Evolutionary conservation across 148 eudicot species (phyloP).

Genomic region (Silene conica): DNA sequence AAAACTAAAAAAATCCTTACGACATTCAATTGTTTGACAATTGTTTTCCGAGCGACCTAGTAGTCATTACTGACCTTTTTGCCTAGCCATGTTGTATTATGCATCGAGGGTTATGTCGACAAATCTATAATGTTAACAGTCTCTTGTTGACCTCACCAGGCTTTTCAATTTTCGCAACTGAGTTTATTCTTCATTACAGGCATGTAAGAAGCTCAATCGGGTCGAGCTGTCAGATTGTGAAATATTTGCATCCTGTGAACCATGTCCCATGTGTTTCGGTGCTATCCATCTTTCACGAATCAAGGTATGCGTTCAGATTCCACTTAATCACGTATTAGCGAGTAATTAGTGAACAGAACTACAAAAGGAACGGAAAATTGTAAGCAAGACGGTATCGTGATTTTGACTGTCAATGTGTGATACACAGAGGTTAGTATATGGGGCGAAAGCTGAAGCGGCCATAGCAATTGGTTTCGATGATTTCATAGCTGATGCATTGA

Average conservation of each 20-base stretch:
- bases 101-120: no score
- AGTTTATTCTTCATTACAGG: constrained; percentile 38
- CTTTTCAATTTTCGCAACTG: neutral
- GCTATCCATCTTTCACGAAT: constrained; percentile 76
- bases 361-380: neutral
- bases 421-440: constrained; percentile 65
- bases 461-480: constrained; percentile 79
- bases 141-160: neutral
- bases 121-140: no score
- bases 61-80: no score
- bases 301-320: constrained; percentile 52
- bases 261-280: constrained; percentile 92
- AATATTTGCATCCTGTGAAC: constrained; percentile 89
- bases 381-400: neutral
- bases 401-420: neutral
- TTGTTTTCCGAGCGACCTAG: no score
- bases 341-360: no score
- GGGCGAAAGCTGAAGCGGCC: constrained; percentile 90
- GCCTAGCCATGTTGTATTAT: no score
- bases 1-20: no score
- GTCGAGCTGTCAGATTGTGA: constrained; percentile 81
- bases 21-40: no score
- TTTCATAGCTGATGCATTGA: constrained; percentile 80
- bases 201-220: constrained; percentile 74
- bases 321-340: no score